Evolutionary conservation across 1,284 basidiomycete species (phyloP).

Genomic region (Paramarasmius palmivorus): DNA sequence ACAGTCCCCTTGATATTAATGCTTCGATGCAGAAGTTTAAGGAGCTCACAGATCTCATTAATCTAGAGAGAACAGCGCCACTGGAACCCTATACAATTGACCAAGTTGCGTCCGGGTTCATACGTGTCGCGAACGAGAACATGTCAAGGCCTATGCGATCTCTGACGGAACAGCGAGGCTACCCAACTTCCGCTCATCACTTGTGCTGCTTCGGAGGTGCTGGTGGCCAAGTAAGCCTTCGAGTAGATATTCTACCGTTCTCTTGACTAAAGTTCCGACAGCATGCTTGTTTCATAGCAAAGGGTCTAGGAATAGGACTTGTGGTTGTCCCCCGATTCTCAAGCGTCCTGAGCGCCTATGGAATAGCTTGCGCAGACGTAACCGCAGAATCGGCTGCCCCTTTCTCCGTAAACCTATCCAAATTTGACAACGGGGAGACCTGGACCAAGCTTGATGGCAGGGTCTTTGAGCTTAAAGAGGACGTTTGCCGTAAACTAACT

Average conservation of each 20-base stretch:
- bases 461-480: background rate
- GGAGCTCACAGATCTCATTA: constrained; percentile 2
- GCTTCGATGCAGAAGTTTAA: background rate
- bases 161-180: constrained; percentile 7
- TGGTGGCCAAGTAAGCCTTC: constrained; percentile 8
- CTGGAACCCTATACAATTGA: constrained; percentile 4
- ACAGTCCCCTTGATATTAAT: constrained; percentile 7
- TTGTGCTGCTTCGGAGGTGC: constrained; percentile 11
- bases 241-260: background rate
- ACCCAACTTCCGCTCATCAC: constrained; percentile 5
- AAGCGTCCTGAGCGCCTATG: constrained; percentile 7
- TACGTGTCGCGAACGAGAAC: constrained; percentile 11
- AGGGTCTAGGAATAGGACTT: constrained; percentile 7
- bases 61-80: background rate
- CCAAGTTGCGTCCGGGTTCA: constrained; percentile 9
- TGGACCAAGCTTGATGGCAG: background rate
- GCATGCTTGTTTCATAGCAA: constrained; percentile 9
- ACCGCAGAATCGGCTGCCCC: constrained; percentile 4
- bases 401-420: constrained; percentile 6
- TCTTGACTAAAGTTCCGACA: background rate
- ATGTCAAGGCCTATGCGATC: constrained; percentile 13
- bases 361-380: constrained; percentile 9
- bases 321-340: constrained; percentile 10
- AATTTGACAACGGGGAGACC: background rate
- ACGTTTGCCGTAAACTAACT: background rate